phyloP scores from a whole-genome alignment of 129 eudicot species.

The Lonicera japonica region DNA sequence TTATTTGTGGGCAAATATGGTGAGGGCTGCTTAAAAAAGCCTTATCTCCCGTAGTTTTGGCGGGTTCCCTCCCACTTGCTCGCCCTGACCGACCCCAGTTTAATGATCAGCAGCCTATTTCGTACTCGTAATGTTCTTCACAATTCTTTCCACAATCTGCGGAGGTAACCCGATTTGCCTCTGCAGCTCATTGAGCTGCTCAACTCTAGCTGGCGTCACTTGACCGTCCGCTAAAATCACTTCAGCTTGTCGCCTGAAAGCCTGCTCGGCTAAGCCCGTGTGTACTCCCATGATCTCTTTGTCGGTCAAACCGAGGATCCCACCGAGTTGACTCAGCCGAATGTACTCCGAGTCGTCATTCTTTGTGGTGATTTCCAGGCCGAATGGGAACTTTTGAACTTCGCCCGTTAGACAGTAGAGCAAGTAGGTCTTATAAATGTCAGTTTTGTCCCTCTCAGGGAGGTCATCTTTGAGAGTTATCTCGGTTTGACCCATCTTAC shows the following conservation, averaged over 20 bases:
- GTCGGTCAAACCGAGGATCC: constrained; percentile 70
- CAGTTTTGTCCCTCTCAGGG: constrained; percentile 65
- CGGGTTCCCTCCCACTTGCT: no score
- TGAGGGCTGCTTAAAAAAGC: no score
- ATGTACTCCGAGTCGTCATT: constrained; percentile 68
- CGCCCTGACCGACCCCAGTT: constrained; percentile 82
- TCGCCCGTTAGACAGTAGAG: constrained; percentile 70
- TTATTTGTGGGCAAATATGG: no score
- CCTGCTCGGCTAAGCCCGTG: constrained; percentile 73
- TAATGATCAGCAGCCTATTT: constrained; percentile 84
- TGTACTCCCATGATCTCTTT: constrained; percentile 74
- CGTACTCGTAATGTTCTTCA: constrained; percentile 60
- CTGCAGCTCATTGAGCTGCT: constrained; percentile 73
- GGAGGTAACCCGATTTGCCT: constrained; percentile 77
- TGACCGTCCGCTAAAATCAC: constrained; percentile 92
- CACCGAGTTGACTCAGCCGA: constrained; percentile 64
- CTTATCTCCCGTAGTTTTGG: no score
- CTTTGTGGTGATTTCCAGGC: constrained; percentile 57
- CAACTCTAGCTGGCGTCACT: constrained; percentile 54
- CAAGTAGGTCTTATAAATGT: constrained; percentile 81
- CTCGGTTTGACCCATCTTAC: constrained; percentile 54
- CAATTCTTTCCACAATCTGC: constrained; percentile 74
- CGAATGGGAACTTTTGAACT: constrained; percentile 52
- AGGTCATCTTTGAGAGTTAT: constrained; percentile 84
- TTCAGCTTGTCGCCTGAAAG: constrained; percentile 82